These are phyloP conservation scores for Glutinoglossum americanum DNA, from an alignment of 495 filamentous ascomycete species.

Conservation along the genomic window DNA sequence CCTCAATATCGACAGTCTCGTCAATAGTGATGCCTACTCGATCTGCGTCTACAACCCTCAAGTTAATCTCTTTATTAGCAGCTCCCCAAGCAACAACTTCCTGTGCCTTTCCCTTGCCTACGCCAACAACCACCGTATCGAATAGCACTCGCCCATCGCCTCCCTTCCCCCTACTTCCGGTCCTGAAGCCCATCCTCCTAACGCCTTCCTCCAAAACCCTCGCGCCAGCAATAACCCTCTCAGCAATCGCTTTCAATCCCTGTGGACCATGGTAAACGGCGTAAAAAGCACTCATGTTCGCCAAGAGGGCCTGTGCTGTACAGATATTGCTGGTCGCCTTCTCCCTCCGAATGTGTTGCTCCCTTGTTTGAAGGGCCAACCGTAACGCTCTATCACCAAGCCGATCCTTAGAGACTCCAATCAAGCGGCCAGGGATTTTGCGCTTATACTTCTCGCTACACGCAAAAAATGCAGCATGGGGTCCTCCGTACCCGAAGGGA, in stretches of 20 bases:
- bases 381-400: conserved; percentile 68
- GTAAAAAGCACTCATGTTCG: conserved; percentile 96
- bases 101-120: conserved; percentile 25
- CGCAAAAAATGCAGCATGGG: conserved; percentile 94
- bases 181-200: conserved; percentile 40
- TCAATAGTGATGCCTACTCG: conserved; percentile 50
- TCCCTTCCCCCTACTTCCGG: conserved; percentile 30
- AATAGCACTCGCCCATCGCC: conserved; percentile 39
- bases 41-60: conserved; percentile 36
- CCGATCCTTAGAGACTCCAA: conserved; percentile 86
- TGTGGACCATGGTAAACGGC: conserved; percentile 89
- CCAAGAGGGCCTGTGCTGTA: conserved; percentile 84
- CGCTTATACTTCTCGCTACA: conserved; percentile 83
- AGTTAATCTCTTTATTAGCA: conserved; percentile 32
- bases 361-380: conserved; percentile 78
- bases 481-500: conserved; percentile 83
- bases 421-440: conserved; percentile 83
- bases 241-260: conserved; percentile 70
- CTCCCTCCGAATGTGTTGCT: conserved; percentile 93
- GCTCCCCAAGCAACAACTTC: conserved; percentile 30
- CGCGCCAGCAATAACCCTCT: conserved; percentile 49
- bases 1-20: conserved; percentile 42
- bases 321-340: conserved; percentile 99
- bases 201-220: conserved; percentile 47
- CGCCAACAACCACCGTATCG: conserved; percentile 59